Base-by-base conservation (phyloP, 257 asterid genomes). In the Capsicum pubescens region DNA sequence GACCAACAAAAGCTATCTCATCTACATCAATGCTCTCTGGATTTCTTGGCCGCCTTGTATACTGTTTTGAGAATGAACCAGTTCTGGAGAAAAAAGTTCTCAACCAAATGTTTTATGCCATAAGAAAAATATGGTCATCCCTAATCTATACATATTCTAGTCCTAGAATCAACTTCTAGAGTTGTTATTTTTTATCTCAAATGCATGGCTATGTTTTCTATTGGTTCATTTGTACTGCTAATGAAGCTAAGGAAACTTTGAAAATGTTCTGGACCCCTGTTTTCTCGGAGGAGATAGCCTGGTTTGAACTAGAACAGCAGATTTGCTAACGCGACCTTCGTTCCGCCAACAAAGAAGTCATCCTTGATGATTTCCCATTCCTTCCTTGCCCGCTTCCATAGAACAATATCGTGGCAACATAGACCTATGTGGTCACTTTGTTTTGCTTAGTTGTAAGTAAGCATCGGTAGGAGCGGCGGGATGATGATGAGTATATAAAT, bases 41-140 rank as follows among this genome's bases (percentile, higher is more conserved):
- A 76, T 76, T 72, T 21, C 61, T 54, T 50, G 81, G 61, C 61
- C 21, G 4, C 81, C 44, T 21, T 52, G 81, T 61, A 8, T 76
- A 21, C 59, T 13, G 52, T 52, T 74, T 74, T 19, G 36, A 50
- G 80, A 74, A 50, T 74, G 12, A 74, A 50, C 61, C 60, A 19
- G 50, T 67, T 69, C 52, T 52, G 58, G 63, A 76, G 21, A 50
- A 50, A 52, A 52, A 21, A 52, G 46, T 50, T 76, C 63, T 50
- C 46, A 76, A 52, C 61, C 61, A 74, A 54, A 76, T 76, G 81
- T 50, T 50, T 76, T 76, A 26, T 52, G 81, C 81, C 59, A 76
- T 32, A 54, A 54, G 48, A 26, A 54, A 55, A 77, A 77, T 26
- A 77, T 52, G 46, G 64, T 57, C 82, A 77, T 32, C 32, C 82